A percentile compares a stretch with the other conserved stretches of the same genome.
Conservation (phyloP, 2,329 filamentous ascomycete species). For the Ascochyta lentis region DNA sequence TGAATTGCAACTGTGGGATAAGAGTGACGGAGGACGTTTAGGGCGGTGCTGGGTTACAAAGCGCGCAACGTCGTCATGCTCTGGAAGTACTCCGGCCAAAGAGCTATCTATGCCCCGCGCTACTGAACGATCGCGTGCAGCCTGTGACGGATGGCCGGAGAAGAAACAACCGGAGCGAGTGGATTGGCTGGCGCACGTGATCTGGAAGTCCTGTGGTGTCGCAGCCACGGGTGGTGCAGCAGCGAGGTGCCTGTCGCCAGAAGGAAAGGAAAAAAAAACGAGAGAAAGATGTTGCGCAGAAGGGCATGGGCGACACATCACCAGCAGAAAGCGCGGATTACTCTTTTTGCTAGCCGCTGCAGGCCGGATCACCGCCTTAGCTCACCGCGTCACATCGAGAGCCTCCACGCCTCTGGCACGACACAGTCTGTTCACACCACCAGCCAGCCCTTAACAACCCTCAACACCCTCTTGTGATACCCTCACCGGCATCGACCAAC, state of each 20-base stretch:
- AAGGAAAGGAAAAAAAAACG: neutral
- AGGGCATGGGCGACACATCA: conserved; percentile 5
- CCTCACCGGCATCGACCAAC: conserved; percentile 2
- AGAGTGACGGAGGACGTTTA: conserved; percentile 5
- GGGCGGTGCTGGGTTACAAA: conserved; percentile 8
- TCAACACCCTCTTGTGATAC: conserved; percentile 12
- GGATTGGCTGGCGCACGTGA: conserved; percentile 6
- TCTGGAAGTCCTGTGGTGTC: neutral
- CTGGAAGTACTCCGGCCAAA: conserved; percentile 8
- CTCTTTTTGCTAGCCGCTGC: conserved; percentile 18
- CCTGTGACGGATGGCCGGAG: conserved; percentile 14
- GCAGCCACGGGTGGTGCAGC: conserved; percentile 4
- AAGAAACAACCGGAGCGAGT: conserved; percentile 3
- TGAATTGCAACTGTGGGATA: conserved; percentile 9
- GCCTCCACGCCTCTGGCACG: conserved; percentile 14
- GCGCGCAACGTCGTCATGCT: conserved; percentile 29
- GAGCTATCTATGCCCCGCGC: conserved; percentile 21
- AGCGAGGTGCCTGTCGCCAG: neutral
- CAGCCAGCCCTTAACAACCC: conserved; percentile 3
- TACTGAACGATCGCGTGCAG: conserved; percentile 18
- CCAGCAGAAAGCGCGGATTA: conserved; percentile 14
- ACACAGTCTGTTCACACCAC: conserved; percentile 11
- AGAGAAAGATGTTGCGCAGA: conserved; percentile 1
- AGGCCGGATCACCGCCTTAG: conserved; percentile 12
- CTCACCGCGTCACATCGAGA: conserved; percentile 9